phyloP scores from a whole-genome alignment of 345 rosid genomes.

The Laguncularia racemosa region DNA sequence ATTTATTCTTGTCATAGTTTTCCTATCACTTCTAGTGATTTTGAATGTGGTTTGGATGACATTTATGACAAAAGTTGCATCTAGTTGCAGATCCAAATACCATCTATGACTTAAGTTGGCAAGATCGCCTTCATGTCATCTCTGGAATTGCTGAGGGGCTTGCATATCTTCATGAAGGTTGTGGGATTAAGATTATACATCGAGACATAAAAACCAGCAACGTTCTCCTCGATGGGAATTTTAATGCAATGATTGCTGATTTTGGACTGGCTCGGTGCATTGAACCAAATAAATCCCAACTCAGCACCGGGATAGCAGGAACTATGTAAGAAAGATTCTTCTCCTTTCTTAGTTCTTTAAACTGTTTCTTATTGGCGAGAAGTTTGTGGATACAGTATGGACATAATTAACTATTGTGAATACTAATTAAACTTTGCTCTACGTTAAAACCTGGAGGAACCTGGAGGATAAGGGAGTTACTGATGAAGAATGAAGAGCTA shows the following conservation, averaged over 20 bases:
- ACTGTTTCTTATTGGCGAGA: not conserved
- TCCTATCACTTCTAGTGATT: not conserved
- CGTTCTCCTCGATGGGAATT: slow-evolving; percentile 13
- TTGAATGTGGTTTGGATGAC: not conserved
- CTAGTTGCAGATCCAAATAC: not conserved
- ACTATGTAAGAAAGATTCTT: slow-evolving; percentile 12
- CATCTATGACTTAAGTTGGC: slow-evolving; percentile 5
- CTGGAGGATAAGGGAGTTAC: too few species aligned
- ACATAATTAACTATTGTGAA: too few species aligned
- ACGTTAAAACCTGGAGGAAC: too few species aligned
- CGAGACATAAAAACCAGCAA: slow-evolving; percentile 18
- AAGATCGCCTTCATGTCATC: slow-evolving; percentile 10
- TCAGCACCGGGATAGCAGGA: slow-evolving; percentile 18
- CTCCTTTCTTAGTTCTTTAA: not conserved
- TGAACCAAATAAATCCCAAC: slow-evolving; percentile 9
- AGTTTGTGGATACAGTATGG: too few species aligned
- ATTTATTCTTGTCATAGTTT: not conserved
- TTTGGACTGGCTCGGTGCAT: slow-evolving; percentile 19
- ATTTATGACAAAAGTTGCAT: not conserved
- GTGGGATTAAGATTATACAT: slow-evolving; percentile 13
- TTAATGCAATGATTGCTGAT: slow-evolving; percentile 14
- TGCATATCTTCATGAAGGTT: slow-evolving; percentile 15
- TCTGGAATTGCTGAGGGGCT: slow-evolving; percentile 19
- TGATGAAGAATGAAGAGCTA: too few species aligned
- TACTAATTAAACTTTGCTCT: too few species aligned